Evolutionary conservation across 2,329 filamentous ascomycete genomes (phyloP), one percentile per base, ranked within the genome.

Genomic region (Penicillium rolfsii): DNA sequence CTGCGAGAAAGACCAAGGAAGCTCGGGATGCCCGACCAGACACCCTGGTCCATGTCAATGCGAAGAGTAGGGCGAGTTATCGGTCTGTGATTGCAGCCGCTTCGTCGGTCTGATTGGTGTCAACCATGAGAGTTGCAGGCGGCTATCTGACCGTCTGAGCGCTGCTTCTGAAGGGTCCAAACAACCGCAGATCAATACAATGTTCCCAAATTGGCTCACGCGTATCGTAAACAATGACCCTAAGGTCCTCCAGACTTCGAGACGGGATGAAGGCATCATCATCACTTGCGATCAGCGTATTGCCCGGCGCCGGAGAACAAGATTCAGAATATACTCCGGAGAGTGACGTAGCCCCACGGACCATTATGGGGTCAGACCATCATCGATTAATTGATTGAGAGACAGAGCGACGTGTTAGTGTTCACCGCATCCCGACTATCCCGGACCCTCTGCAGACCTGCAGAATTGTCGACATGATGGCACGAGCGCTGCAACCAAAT

Each of bases 341-440:
- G 59, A 35, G 65, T 69, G 67, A 66, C 67, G 67, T 69, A 68
- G 60, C 7, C 55, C 40, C 66, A 64, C 61, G 63, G 63, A 56
- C 62, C 61, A 64, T 41, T 28, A 62, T 62, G 54, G 54, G 62
- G 56, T 57, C 61, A 48, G 38, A 16, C 19, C 33, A 16, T 53
- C 38, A 40, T 48, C 36, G 33, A 63, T 48, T 30, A 6, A 26
- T 19, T 49, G 48, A 26, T 19, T 45, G 52, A 26, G 24, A 24
- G 26, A 48, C 24, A 48, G 45, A 30, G 45, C 45, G 26, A 30
- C 26, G 45, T 12, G 26, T 48, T 48, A 26, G 45, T 12, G 26
- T 48, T 48, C 45, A 48, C 45, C 24, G 36, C 36, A 49, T 22
- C 40, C 16, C 38, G 28, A 36, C 11, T 14, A 33, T 14, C 12